Evolutionary conservation across 371 early-diverging fungal species (phyloP).

Genomic region (Mucor sp.): DNA sequence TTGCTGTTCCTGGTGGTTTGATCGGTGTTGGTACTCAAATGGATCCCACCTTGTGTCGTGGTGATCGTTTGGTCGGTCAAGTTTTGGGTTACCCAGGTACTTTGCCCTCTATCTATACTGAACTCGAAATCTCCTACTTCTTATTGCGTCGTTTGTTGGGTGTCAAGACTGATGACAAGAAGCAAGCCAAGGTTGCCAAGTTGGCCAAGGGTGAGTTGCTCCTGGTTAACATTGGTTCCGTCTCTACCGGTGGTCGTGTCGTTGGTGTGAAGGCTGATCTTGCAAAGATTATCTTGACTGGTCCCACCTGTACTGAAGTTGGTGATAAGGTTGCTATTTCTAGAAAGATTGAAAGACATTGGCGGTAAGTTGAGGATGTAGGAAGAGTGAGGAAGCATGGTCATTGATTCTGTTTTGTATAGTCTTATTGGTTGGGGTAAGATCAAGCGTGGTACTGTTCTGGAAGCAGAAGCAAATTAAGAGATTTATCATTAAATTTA

Average conservation of each 20-base stretch:
- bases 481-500: background rate
- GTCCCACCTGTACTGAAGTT: conserved; percentile 97
- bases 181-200: conserved; percentile 94
- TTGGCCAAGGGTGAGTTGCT: conserved; percentile 95
- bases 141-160: conserved; percentile 97
- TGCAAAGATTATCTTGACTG: conserved; percentile 93
- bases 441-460: conserved; percentile 87
- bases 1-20: conserved; percentile 99
- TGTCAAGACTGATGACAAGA: conserved; percentile 96
- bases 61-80: conserved; percentile 99
- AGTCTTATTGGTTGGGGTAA: conserved; percentile 98
- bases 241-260: conserved; percentile 98
- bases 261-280: conserved; percentile 91
- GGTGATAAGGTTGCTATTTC: conserved; percentile 99
- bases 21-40: conserved; percentile 99
- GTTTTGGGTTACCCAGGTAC: conserved; percentile 97
- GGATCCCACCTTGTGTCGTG: conserved; percentile 99
- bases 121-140: conserved; percentile 96
- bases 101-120: conserved; percentile 96
- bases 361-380: conserved; percentile 76
- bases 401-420: conserved; percentile 11
- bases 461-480: conserved; percentile 69
- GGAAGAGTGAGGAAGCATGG: background rate
- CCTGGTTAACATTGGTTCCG: conserved; percentile 99
- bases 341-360: conserved; percentile 98